Base-by-base conservation (phyloP, 2,329 filamentous ascomycete species). In the Nothopassalora personata region DNA sequence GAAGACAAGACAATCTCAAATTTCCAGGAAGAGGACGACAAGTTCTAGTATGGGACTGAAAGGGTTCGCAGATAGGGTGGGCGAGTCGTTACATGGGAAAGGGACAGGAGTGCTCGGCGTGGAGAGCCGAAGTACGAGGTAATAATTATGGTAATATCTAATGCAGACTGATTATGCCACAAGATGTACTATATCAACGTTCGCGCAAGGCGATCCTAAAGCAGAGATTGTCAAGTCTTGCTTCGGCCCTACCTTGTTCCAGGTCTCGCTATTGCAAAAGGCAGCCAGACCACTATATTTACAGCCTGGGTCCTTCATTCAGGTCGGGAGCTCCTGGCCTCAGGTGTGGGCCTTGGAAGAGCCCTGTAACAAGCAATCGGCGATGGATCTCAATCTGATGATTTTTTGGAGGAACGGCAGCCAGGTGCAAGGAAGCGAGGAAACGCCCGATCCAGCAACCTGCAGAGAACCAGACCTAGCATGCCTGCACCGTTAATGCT, bases 41-140 rank as follows among this genome's bases (percentile, higher is more conserved):
- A 77, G 75, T 53, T 68, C 67, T n/a, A 66, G 68, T 8, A 51
- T 30, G n/a, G 49, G 49, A 30, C 68, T 77, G 62, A 78, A 78
- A 66, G 76, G 75, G 19, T 66, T 79, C 43, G 72, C 75, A 34
- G 77, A 77, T 60, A 74, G 76, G 62, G 74, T 79, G 48, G 76
- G 77, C 54, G 75, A 76, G 60, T 77, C 75, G 54, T 65, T 79
- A 23, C 77, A 79, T 46, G 77, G 77, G 34, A 73, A 75, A 60
- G 73, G 75, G 31, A 76, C 74, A 11, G 77, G 76, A 54, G 75
- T 79, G 54, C 68, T 80, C 43, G 75, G 76, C 6, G 71, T 79
- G 46, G 77, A 79, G 62, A 77, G 63, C 43, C 43, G 66, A 56
- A 64, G 65, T 49, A 53, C 57, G 59, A 60, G 63, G 59, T 60